A percentile compares a stretch with the other conserved stretches of the same genome.
These are phyloP conservation scores for Colletotrichum orbiculare DNA, from an alignment of 2,329 filamentous ascomycete species.

Conservation along the genomic window DNA sequence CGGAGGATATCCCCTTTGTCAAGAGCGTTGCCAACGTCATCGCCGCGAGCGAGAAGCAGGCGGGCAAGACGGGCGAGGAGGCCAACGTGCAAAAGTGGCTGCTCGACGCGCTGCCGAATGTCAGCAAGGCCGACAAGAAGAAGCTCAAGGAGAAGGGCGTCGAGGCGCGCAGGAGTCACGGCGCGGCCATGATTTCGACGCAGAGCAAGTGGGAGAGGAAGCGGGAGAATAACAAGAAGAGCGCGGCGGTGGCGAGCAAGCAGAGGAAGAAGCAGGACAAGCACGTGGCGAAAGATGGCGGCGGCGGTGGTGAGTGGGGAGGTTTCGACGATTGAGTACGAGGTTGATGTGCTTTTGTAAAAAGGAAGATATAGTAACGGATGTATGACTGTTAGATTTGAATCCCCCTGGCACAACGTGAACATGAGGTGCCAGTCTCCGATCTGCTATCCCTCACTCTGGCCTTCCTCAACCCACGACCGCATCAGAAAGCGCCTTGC, in stretches of 20 bases:
- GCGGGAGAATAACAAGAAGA: constrained; percentile 73
- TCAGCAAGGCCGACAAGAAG: constrained; percentile 86
- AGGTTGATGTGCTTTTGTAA: no score
- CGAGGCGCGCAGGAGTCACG: constrained; percentile 68
- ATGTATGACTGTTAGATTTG: no score
- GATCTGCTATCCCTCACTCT: no score
- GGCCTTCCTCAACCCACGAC: no score
- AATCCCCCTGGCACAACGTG: no score
- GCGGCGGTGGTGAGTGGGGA: constrained; percentile 55
- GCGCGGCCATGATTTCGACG: constrained; percentile 78
- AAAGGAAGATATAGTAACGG: no score
- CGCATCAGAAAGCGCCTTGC: no score
- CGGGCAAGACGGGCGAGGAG: constrained; percentile 61
- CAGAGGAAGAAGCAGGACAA: constrained; percentile 57
- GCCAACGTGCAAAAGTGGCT: constrained; percentile 84
- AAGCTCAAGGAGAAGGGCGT: constrained; percentile 85
- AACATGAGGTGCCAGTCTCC: no score
- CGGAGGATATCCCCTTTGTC: constrained; percentile 89
- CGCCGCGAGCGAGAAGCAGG: constrained; percentile 80
- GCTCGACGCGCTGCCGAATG: constrained; percentile 84
- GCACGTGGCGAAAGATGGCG: constrained; percentile 40
- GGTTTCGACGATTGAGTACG: constrained; percentile 57
- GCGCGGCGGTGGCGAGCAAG: constrained; percentile 72
- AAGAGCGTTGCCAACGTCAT: constrained; percentile 96
- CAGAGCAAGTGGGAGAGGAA: constrained; percentile 81